Conservation (phyloP, 2,329 filamentous ascomycete genomes). For the Verticillium nonalfalfae region DNA sequence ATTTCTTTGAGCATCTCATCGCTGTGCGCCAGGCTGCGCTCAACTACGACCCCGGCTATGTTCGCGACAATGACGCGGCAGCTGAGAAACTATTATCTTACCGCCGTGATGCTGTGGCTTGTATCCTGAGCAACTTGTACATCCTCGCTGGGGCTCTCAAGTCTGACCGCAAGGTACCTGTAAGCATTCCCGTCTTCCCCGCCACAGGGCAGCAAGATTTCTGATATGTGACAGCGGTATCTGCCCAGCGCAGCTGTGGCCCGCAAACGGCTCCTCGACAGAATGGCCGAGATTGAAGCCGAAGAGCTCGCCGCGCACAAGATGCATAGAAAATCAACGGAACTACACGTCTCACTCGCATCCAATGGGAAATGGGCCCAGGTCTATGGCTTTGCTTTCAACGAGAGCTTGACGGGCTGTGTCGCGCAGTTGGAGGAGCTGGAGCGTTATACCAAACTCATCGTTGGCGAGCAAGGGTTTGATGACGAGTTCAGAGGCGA, state of each 20-base stretch:
- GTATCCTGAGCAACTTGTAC: conserved; percentile 52
- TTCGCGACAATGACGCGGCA: conserved; percentile 42
- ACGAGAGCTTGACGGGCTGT: conserved; percentile 47
- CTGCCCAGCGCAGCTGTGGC: conserved; percentile 49
- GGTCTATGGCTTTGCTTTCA: conserved; percentile 50
- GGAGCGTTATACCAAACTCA: conserved; percentile 50
- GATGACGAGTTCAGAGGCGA: background rate
- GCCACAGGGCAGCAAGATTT: background rate
- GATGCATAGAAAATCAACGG: background rate
- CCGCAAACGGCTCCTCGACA: conserved; percentile 42
- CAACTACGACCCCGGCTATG: conserved; percentile 48
- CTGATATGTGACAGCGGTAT: conserved; percentile 31
- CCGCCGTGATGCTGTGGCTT: conserved; percentile 50
- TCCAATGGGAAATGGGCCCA: conserved; percentile 43
- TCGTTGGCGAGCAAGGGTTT: conserved; percentile 46
- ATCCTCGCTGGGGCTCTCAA: conserved; percentile 49
- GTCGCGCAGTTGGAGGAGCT: conserved; percentile 47
- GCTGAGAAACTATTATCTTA: conserved; percentile 41
- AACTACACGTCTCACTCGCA: background rate
- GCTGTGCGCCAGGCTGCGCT: conserved; percentile 51
- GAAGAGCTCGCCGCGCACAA: conserved; percentile 15
- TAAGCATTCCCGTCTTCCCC: conserved; percentile 18
- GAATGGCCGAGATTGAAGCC: conserved; percentile 40
- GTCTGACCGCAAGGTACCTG: conserved; percentile 41
- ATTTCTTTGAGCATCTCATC: conserved; percentile 54